A percentile compares a stretch with the other conserved stretches of the same genome.
Evolutionary conservation across 2,329 filamentous ascomycete genomes (phyloP).

Genomic region (Aspergillus tamarii): DNA sequence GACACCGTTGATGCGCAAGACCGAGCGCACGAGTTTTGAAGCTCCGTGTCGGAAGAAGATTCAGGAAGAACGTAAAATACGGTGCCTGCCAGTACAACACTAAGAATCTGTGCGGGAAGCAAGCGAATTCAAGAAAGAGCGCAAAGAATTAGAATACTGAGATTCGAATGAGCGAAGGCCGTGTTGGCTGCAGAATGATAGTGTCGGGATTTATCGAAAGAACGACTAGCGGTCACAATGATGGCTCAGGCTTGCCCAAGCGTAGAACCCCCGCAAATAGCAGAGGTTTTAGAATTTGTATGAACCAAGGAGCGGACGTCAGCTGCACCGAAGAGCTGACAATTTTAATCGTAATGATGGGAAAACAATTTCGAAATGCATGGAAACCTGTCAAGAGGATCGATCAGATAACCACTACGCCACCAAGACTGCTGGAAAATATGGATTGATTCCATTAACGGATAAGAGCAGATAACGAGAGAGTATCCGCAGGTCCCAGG

Average conservation of each 20-base stretch:
- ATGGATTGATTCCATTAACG: background rate
- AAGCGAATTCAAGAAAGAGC: conserved; percentile 11
- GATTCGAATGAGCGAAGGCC: conserved; percentile 6
- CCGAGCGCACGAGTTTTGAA: background rate
- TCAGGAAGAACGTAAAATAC: background rate
- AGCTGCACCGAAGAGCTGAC: conserved; percentile 23
- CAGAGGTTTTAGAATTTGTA: background rate
- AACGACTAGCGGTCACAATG: conserved; percentile 7
- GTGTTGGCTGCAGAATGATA: background rate
- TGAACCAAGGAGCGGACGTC: conserved; percentile 29
- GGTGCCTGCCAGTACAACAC: conserved; percentile 23
- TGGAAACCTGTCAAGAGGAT: conserved; percentile 7
- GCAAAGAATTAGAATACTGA: conserved; percentile 8
- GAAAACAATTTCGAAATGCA: conserved; percentile 15
- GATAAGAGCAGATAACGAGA: background rate
- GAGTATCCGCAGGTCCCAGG: background rate
- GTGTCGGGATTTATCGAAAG: conserved; percentile 10
- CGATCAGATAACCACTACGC: background rate
- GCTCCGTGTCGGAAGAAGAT: background rate
- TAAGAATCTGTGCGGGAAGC: conserved; percentile 6
- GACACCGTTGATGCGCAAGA: background rate
- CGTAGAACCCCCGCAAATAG: background rate
- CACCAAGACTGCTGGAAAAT: background rate
- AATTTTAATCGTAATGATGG: conserved; percentile 11
- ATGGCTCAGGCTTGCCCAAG: conserved; percentile 4